phyloP scores from a whole-genome alignment of 2,329 filamentous ascomycete genomes.

The Penicillium polonicum region DNA sequence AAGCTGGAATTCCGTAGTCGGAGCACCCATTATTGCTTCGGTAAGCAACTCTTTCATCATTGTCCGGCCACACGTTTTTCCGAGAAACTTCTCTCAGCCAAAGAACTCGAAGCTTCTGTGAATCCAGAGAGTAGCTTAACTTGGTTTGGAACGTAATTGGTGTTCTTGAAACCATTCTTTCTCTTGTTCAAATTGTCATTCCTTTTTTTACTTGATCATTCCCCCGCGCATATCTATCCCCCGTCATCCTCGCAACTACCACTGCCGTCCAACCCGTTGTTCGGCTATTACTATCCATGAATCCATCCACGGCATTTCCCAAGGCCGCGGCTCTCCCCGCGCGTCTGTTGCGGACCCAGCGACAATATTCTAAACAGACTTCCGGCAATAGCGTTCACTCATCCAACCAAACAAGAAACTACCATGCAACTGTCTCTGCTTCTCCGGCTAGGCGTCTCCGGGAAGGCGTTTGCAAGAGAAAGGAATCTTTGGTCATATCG shows the following conservation, averaged over 20 bases:
- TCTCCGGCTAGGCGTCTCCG: constrained; percentile 29
- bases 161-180: constrained; percentile 5
- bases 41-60: constrained; percentile 35
- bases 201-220: constrained; percentile 1
- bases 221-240: background rate
- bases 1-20: constrained; percentile 19
- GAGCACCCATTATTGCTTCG: constrained; percentile 28
- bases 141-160: constrained; percentile 14
- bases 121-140: constrained; percentile 20
- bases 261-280: constrained; percentile 15
- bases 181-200: constrained; percentile 8
- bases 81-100: constrained; percentile 36
- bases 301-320: constrained; percentile 42
- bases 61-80: constrained; percentile 32
- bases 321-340: constrained; percentile 45
- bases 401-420: constrained; percentile 37
- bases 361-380: constrained; percentile 40
- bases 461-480: constrained; percentile 27
- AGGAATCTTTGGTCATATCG: constrained; percentile 23
- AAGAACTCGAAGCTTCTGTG: constrained; percentile 35
- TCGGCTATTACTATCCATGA: constrained; percentile 36
- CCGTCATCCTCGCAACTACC: constrained; percentile 2
- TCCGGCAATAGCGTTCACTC: constrained; percentile 28
- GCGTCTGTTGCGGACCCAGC: constrained; percentile 43
- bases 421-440: constrained; percentile 32